Percentiles rank a stretch among this genome's conserved stretches.
Conservation (phyloP, 2,329 filamentous ascomycete genomes). For the Penicillium sp. region DNA sequence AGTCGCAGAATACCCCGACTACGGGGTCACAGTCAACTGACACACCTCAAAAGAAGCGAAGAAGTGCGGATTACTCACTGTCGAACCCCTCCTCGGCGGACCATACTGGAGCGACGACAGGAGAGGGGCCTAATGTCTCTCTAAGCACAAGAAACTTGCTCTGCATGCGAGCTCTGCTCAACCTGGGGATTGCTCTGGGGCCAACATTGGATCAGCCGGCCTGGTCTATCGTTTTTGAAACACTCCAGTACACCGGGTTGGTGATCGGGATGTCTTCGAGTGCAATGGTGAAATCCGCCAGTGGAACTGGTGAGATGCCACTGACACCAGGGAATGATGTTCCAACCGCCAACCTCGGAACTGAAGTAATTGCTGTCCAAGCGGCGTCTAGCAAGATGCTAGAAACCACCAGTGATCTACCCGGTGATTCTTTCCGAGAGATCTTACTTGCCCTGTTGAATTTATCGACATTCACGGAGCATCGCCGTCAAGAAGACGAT, state of each 20-base stretch:
- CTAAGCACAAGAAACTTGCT: constrained; percentile 88
- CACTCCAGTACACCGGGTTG: constrained; percentile 88
- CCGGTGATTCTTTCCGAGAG: constrained; percentile 76
- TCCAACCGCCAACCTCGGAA: constrained; percentile 66
- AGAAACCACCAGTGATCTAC: constrained; percentile 90
- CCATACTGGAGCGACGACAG: constrained; percentile 19
- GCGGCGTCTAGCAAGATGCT: constrained; percentile 82
- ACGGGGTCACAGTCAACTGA: constrained; percentile 25
- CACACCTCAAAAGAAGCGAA: constrained; percentile 32
- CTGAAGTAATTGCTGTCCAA: constrained; percentile 85
- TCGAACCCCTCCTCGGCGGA: constrained; percentile 31
- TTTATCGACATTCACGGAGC: constrained; percentile 55
- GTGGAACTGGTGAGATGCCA: constrained; percentile 30
- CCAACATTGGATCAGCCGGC: constrained; percentile 75
- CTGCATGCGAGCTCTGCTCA: constrained; percentile 87
- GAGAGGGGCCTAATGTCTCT: constrained; percentile 52
- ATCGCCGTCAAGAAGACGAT: constrained; percentile 50
- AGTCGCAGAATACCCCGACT: constrained; percentile 19
- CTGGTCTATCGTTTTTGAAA: constrained; percentile 91
- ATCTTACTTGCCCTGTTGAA: constrained; percentile 75
- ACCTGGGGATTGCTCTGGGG: constrained; percentile 89
- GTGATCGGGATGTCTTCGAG: constrained; percentile 60
- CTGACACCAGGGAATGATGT: constrained; percentile 44
- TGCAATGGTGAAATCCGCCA: constrained; percentile 30
- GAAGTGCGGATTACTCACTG: constrained; percentile 29